Evolutionary conservation across 768 basidiomycete genomes (phyloP).

Genomic region (Suillus lakei): DNA sequence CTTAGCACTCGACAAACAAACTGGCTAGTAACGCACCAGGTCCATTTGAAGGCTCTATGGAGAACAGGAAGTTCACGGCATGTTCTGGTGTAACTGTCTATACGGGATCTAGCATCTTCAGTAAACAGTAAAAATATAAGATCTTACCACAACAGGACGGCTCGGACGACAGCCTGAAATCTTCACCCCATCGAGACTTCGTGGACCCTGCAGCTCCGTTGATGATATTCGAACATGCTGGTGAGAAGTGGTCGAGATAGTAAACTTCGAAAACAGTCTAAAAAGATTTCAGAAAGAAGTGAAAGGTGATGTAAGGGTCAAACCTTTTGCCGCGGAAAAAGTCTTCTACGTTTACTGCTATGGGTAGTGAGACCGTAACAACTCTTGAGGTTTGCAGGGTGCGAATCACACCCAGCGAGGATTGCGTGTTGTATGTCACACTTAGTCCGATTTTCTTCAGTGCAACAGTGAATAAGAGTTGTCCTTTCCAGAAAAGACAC

Average conservation of each 20-base stretch:
- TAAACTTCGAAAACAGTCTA: constrained; percentile 91
- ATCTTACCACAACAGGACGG: constrained; percentile 51
- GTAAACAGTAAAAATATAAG: constrained; percentile 6
- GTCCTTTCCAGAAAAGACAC: constrained; percentile 26
- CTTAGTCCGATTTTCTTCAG: constrained; percentile 69
- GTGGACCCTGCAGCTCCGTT: constrained; percentile 55
- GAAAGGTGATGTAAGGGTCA: constrained; percentile 17
- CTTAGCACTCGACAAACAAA: constrained; percentile 17
- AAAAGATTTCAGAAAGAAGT: constrained; percentile 4
- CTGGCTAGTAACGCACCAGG: constrained; percentile 48
- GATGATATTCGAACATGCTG: constrained; percentile 79
- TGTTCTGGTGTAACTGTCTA: constrained; percentile 80
- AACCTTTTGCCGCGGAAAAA: constrained; percentile 90
- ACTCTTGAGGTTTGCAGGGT: constrained; percentile 56
- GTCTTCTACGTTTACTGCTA: constrained; percentile 95
- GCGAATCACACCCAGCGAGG: constrained; percentile 57
- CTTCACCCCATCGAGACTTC: constrained; percentile 52
- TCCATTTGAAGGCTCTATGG: constrained; percentile 65
- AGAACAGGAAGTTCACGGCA: constrained; percentile 82
- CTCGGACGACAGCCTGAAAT: constrained; percentile 54
- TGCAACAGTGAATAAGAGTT: constrained; percentile 9
- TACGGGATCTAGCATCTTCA: constrained; percentile 5
- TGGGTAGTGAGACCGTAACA: constrained; percentile 74
- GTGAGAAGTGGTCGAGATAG: constrained; percentile 79
- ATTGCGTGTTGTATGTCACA: constrained; percentile 68